phyloP scores from a whole-genome alignment of 305 asterid species.

The Fraxinus angustifolia region DNA sequence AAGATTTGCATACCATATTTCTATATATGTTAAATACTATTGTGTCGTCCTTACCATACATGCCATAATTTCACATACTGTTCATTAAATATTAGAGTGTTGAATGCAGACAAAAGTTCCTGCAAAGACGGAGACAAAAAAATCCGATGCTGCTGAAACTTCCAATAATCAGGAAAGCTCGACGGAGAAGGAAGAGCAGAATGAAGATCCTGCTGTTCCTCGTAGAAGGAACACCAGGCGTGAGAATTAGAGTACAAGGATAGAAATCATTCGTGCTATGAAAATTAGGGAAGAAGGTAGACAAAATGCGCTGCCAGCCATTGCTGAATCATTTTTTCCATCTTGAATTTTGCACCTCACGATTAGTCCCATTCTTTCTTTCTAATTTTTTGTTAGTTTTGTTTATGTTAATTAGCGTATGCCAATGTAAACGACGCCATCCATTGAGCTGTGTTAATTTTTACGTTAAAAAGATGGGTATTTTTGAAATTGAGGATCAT shows the following conservation, averaged over 20 bases:
- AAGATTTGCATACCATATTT: not conserved
- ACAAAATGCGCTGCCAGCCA: not conserved
- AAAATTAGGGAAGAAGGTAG: not conserved
- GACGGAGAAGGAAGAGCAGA: slow-evolving; percentile 46
- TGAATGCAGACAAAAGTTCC: slow-evolving; percentile 40
- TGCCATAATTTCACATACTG: not conserved
- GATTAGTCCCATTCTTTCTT: not conserved
- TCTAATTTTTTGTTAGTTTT: not conserved
- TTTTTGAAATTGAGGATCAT: not conserved
- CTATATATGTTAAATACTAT: not conserved
- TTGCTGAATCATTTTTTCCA: not conserved
- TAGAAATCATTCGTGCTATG: not conserved
- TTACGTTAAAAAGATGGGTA: not conserved
- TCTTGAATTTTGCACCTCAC: not conserved
- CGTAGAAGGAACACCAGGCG: slow-evolving; percentile 38
- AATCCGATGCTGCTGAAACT: slow-evolving; percentile 42
- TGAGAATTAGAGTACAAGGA: slow-evolving; percentile 23
- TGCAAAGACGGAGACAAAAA: slow-evolving; percentile 33
- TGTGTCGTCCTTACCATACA: not conserved
- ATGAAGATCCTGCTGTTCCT: slow-evolving; percentile 18
- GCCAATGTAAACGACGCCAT: not conserved
- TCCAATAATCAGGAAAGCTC: slow-evolving; percentile 44
- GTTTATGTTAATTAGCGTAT: not conserved
- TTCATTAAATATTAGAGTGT: not conserved
- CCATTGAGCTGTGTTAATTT: not conserved